Base-by-base conservation (phyloP, 371 early-diverging fungal species). In the Saksenaea vasiformis region DNA sequence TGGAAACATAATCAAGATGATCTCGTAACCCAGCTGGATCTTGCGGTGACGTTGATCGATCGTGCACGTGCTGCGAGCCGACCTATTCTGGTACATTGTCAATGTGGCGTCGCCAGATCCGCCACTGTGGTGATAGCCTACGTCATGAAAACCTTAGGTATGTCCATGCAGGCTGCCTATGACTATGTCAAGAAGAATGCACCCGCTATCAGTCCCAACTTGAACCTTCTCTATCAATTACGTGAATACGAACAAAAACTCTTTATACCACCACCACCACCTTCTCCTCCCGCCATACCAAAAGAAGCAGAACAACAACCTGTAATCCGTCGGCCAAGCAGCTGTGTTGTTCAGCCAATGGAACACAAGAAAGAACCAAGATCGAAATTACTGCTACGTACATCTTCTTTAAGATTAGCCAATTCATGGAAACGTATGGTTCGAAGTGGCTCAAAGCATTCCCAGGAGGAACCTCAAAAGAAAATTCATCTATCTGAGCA, bases 51-150 rank as follows among this genome's bases (percentile, higher is more conserved):
- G 35, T 86, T 83, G 54, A 90, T 90, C 60, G 86, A 91, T 57
- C 69, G 67, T 28, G 79, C 82, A 17, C 83, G 79, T 26, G 57
- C 38, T 5, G 53, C 64, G 14, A 81, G 82, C 26, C 69, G 73
- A 37, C 67, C 82, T 31, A 82, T 92, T 1, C 80, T 93, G 24
- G 86, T 93, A 13, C 89, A 91, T 58, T 93, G 93, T 71, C 89
- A 90, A 65, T 75, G 85, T 64, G 93, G 93, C 22, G 88, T 92
- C 17, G 90, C 91, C 24, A 71, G 93, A 35, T 90, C 90, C n/a
- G 93, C 93, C 5, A 79, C 87, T 0, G 66, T 92, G 27, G 83
- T 90, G 13, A 89, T 92, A 37, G 93, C 91, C 1, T 92, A 91
- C 65, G 85, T 90, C 60, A 92, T 92, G 93, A 76, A 81, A 28